phyloP scores from a whole-genome alignment of 305 asterid genomes.

The Fraxinus floribunda region DNA sequence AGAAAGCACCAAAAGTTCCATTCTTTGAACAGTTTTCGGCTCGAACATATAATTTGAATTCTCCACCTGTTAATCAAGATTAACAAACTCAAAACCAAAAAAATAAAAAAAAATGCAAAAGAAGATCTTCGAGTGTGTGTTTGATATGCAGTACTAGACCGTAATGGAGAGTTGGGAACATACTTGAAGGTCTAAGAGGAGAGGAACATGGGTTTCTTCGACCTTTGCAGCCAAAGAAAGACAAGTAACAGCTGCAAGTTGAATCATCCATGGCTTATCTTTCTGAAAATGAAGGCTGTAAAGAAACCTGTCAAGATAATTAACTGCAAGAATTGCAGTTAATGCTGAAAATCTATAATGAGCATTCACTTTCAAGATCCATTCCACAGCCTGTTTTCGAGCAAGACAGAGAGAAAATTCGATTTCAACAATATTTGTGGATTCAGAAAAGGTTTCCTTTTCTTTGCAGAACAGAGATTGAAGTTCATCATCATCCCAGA shows the following conservation, averaged over 20 bases:
- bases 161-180: background rate
- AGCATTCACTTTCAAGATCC: slow-evolving; percentile 61
- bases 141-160: background rate
- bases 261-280: slow-evolving; percentile 88
- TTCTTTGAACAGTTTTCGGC: slow-evolving; percentile 73
- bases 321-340: slow-evolving; percentile 68
- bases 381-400: slow-evolving; percentile 60
- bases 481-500: slow-evolving; percentile 75
- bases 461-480: slow-evolving; percentile 63
- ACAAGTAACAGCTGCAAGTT: slow-evolving; percentile 75
- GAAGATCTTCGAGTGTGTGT: background rate
- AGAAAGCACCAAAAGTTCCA: slow-evolving; percentile 85
- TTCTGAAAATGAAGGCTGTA: slow-evolving; percentile 35
- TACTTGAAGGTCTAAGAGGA: slow-evolving; percentile 84
- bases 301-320: slow-evolving; percentile 71
- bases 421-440: slow-evolving; percentile 2
- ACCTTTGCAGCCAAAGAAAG: slow-evolving; percentile 92
- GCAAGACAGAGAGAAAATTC: slow-evolving; percentile 24
- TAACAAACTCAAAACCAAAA: background rate
- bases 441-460: slow-evolving; percentile 29
- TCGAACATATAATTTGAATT: slow-evolving; percentile 57
- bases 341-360: slow-evolving; percentile 57
- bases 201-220: slow-evolving; percentile 81
- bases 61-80: slow-evolving; percentile 42
- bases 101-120: background rate